phyloP scores from a whole-genome alignment of 2,329 filamentous ascomycete species.

The Fusarium nelsonii region DNA sequence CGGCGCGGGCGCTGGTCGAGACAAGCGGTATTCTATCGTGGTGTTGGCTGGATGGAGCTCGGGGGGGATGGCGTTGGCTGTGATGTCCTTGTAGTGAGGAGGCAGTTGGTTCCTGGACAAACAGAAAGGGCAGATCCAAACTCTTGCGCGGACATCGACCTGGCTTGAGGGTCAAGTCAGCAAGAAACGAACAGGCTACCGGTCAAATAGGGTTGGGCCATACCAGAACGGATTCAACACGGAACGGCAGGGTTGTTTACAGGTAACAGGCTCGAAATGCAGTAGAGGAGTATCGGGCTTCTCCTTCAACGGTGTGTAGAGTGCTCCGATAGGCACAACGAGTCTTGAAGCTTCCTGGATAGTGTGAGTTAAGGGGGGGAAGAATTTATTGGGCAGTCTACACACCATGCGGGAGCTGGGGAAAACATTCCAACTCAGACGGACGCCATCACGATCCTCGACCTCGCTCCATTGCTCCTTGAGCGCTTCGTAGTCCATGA shows the following conservation, averaged over 20 bases:
- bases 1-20: conserved; percentile 83
- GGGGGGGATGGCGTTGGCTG: conserved; percentile 82
- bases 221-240: conserved; percentile 98
- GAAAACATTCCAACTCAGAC: conserved; percentile 98
- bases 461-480: conserved; percentile 98
- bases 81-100: conserved; percentile 91
- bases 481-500: conserved; percentile 91
- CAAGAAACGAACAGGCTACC: background rate
- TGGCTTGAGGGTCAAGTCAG: conserved; percentile 65
- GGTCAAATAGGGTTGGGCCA: conserved; percentile 1
- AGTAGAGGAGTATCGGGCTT: conserved; percentile 89
- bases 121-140: conserved; percentile 93
- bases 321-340: conserved; percentile 93
- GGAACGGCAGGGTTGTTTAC: conserved; percentile 94
- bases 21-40: conserved; percentile 89
- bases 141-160: conserved; percentile 83
- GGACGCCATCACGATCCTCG: conserved; percentile 95
- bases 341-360: conserved; percentile 88
- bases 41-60: conserved; percentile 86
- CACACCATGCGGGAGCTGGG: conserved; percentile 95
- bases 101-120: conserved; percentile 85
- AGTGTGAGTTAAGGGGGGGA: conserved; percentile 14
- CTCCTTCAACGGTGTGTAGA: conserved; percentile 96
- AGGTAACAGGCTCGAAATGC: conserved; percentile 96
- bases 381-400: conserved; percentile 26